A percentile compares a stretch with the other conserved stretches of the same genome.
Conservation (phyloP, 352 stramenopile species). For the Aphanomyces cochlioides region DNA sequence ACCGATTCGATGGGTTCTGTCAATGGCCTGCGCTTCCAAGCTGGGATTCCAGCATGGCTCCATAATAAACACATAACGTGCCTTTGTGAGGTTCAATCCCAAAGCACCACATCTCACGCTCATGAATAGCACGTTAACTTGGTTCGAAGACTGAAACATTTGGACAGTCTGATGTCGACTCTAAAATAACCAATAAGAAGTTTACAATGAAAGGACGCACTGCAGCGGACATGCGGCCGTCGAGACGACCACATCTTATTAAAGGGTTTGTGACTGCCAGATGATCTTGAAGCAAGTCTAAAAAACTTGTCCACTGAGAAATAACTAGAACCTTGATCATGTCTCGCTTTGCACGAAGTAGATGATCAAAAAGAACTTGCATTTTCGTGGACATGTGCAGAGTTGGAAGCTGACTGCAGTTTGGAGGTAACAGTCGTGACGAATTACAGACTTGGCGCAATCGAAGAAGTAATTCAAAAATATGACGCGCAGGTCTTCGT, state of each 20-base stretch:
- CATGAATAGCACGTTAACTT: slow-evolving; percentile 82
- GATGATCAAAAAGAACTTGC: slow-evolving; percentile 46
- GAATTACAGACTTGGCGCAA: slow-evolving; percentile 82
- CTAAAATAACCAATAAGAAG: slow-evolving; percentile 28
- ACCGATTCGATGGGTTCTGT: slow-evolving; percentile 85
- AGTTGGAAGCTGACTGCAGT: slow-evolving; percentile 46
- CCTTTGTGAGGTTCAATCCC: slow-evolving; percentile 90
- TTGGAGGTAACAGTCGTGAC: slow-evolving; percentile 53
- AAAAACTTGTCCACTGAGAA: slow-evolving; percentile 82
- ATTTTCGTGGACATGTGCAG: slow-evolving; percentile 62
- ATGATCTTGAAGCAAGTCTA: slow-evolving; percentile 68
- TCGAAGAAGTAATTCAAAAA: slow-evolving; percentile 86
- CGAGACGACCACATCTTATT: slow-evolving; percentile 53
- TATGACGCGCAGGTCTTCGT: slow-evolving; percentile 66
- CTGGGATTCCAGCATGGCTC: slow-evolving; percentile 91
- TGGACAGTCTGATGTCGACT: slow-evolving; percentile 62
- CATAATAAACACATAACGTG: slow-evolving; percentile 91
- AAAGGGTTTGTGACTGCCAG: slow-evolving; percentile 40
- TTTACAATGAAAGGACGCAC: slow-evolving; percentile 18
- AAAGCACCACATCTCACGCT: slow-evolving; percentile 84
- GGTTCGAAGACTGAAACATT: slow-evolving; percentile 51
- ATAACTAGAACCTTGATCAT: slow-evolving; percentile 74
- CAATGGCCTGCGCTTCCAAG: slow-evolving; percentile 87
- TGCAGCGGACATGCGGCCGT: slow-evolving; percentile 55
- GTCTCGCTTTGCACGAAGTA: slow-evolving; percentile 45